Percentiles rank a stretch among this genome's conserved stretches.
Evolutionary conservation across 208 protist species (phyloP).

Genomic region (Leishmania aethiopica): DNA sequence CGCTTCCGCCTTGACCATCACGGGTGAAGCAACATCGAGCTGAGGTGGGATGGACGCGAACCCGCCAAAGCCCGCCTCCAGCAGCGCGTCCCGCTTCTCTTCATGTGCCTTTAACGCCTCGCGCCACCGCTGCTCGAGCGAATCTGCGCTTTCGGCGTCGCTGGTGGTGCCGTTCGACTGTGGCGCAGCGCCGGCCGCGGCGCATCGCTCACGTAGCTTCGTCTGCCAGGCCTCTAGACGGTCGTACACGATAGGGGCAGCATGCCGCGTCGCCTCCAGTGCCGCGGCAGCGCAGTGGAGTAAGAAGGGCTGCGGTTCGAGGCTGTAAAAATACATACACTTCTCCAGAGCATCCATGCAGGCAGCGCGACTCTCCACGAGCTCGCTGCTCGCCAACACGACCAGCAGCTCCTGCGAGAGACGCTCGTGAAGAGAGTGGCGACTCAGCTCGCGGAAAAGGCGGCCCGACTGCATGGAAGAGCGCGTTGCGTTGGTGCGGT

Average conservation of each 20-base stretch:
- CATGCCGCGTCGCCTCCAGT: slow-evolving; percentile 8
- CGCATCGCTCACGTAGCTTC: slow-evolving; percentile 47
- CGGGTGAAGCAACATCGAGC: not conserved
- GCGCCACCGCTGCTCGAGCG: slow-evolving; percentile 21
- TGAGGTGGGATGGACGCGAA: slow-evolving; percentile 26
- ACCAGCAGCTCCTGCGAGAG: slow-evolving; percentile 71
- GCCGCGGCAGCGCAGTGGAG: slow-evolving; percentile 44
- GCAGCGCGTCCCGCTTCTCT: slow-evolving; percentile 23
- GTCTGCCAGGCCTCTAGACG: slow-evolving; percentile 50
- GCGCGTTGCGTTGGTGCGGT: slow-evolving; percentile 52
- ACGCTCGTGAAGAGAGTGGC: slow-evolving; percentile 85
- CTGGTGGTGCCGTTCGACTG: not conserved
- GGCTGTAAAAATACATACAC: slow-evolving; percentile 88
- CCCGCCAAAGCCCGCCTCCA: slow-evolving; percentile 32
- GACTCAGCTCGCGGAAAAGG: slow-evolving; percentile 78
- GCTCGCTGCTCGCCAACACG: slow-evolving; percentile 51
- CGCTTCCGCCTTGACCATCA: slow-evolving; percentile 25
- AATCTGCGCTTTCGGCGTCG: slow-evolving; percentile 7
- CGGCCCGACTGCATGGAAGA: slow-evolving; percentile 79
- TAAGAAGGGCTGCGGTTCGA: slow-evolving; percentile 71
- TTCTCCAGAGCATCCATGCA: slow-evolving; percentile 79
- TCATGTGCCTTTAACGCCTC: slow-evolving; percentile 9
- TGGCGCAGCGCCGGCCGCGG: not conserved
- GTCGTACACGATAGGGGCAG: not conserved
- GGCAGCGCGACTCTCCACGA: slow-evolving; percentile 25